Evolutionary conservation across 228 moss, liverwort and hornwort genomes (phyloP), one percentile per base, ranked within the genome.

Genomic region (Sphagnum magellanicum): DNA sequence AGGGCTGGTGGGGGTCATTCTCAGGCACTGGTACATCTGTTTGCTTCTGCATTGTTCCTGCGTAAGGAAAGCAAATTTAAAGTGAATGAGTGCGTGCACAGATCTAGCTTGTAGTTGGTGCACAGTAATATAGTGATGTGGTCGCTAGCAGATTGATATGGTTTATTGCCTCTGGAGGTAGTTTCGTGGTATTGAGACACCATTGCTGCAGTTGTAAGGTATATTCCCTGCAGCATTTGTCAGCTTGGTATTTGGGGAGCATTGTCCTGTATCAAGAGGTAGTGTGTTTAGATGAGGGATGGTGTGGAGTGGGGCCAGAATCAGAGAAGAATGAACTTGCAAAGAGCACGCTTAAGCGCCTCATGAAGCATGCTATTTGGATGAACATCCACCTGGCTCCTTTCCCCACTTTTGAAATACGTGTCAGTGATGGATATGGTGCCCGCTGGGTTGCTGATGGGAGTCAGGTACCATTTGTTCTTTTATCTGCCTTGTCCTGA

Each of bases 371-470:
- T 76, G 76, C 92, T 11, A 71, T 87, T 51, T 93, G 98, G 94
- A 78, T 98, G 78, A 98, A 98, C 70, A 77, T 86, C 53, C 94
- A 98, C 64, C 75, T 72, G 48, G 87, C 89, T 70, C 92, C 90
- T 9, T 71, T 86, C 49, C 77, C 83, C 48, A 75, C 90, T 6
- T 94, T 98, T 75, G 98, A 93, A 74, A 81, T 94, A 48, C 90
- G 93, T 60, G 90, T 92, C 10, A 70, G 48, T 60, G 90, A 88
- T 71, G 94, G 87, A 64, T 98, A 94, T 69, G 98, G 92, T 64
- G 93, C 90, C 61, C 92, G 94, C 48, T 98, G 94, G 98, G 72
- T 75, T 65, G 87, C 84, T 69, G 92, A 94, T 77, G 94, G 94
- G 55, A 94, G 75, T 74, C 84, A 92, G 94, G 94, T 98, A 84